Base-by-base conservation (phyloP, 2,329 filamentous ascomycete species). In the Zasmidium citrigriseum region DNA sequence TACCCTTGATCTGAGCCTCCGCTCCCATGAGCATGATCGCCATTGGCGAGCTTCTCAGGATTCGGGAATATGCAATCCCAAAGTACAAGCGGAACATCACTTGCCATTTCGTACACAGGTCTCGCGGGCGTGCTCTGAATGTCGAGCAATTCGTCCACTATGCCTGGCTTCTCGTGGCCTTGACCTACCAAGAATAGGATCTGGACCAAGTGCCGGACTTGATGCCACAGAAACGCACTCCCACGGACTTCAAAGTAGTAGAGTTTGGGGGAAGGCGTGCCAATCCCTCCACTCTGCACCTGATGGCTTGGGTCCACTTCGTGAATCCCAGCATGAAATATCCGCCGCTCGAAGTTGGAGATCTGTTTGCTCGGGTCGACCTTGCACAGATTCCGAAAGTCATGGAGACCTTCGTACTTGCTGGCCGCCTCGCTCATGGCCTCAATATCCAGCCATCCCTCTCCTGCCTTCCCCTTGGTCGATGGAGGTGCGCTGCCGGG, bases 331-430 rank as follows among this genome's bases (percentile, higher is more conserved):
- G 91, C 85, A 75, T 89, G 86, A 73, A 89, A 93, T 67, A 99
- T 91, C 46, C 85, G 83, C 45, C 95, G 83, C 67, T 85, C 78
- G 69, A 93, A 98, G 72, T 90, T 95, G 29, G 86, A 86, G 67
- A 96, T 90, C 75, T 96, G 91, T 80, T 98, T 98, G 68, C 83
- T 86, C 1, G 89, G 83, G 75, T 99, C 95, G 59, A 98, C 82
- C 75, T 96, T 96, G 83, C 95, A 98, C 72, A 98, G 90, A 75
- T 99, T 99, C 60, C 95, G 86, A 77, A 98, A 99, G 77, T 99
- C 95, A 75, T 98, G 91, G 52, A 87, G 75, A 4, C 95, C 95
- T 67, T 92, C 85, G 66, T 91, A 93, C 51, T 86, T 80, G 71
- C 86, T 88, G 22, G 93, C 95, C 0, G 90, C 95, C 67, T 86